Conservation (phyloP, 1,139 yeast genomes). For the Meyerozyma carpophila region DNA sequence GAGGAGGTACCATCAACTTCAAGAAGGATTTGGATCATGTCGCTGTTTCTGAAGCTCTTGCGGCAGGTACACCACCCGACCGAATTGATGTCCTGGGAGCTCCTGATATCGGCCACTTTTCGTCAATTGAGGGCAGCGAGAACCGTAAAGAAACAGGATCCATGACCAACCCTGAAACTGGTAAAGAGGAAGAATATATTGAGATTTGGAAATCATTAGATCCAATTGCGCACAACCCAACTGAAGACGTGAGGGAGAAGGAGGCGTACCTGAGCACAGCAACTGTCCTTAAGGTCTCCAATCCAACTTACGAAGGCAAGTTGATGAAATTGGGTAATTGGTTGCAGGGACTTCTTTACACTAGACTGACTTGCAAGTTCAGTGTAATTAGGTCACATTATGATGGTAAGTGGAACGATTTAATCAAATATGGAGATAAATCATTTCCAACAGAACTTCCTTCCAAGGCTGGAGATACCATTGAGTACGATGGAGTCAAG, state of each 20-base stretch:
- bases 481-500: conserved; percentile 7
- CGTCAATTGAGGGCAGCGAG: conserved; percentile 30
- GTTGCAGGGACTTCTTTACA: conserved; percentile 16
- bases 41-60: conserved; percentile 21
- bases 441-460: conserved; percentile 21
- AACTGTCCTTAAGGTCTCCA: conserved; percentile 6
- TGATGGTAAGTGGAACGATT: conserved; percentile 18
- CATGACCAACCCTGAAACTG: conserved; percentile 47
- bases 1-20: conserved; percentile 29
- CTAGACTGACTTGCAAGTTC: conserved; percentile 9
- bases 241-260: conserved; percentile 22
- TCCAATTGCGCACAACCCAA: conserved; percentile 28
- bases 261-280: conserved; percentile 5
- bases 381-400: conserved; percentile 25
- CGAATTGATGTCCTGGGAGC: conserved; percentile 10
- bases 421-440: conserved; percentile 23
- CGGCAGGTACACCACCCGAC: conserved; percentile 10
- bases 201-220: conserved; percentile 58
- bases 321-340: conserved; percentile 47
- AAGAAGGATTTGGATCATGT: conserved; percentile 41
- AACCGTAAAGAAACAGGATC: conserved; percentile 49
- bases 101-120: conserved; percentile 45
- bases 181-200: conserved; percentile 38
- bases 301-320: conserved; percentile 31
- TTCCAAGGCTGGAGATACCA: conserved; percentile 11